Base-by-base conservation (phyloP, 2,329 filamentous ascomycete species). In the Alternaria triticina region DNA sequence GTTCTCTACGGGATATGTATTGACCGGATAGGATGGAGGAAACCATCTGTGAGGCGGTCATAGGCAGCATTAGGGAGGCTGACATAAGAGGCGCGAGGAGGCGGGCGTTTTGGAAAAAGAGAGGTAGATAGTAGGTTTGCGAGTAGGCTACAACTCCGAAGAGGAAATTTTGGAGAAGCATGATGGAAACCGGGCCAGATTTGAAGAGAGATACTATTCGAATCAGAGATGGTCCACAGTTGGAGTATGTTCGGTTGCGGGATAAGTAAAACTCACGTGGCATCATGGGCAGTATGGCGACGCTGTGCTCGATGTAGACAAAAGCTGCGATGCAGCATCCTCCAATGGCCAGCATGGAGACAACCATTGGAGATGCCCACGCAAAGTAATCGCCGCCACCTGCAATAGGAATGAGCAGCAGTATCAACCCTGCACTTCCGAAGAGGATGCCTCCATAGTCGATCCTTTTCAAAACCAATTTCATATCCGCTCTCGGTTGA, bases 401-500 rank as follows among this genome's bases (percentile, higher is more conserved):
- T 3, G 88, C 89, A 12, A 91, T 84, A 0, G 89, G 89, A 47
- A 91, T 88, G 17, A 91, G 80, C 2, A 91, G 68, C 12, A 90
- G 81, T 10, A 90, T 84, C 27, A 89, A 84, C 0, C 84, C 87
- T 7, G 84, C 77, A 0, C 86, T 86, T 5, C 84, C 86, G 3
- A 84, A 82, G 11, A 89, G 60, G 1, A 88, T 80, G 2, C 89
- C 89, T 23, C 80, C 83, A 66, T 85, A 88, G 73, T 91, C 89
- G 58, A 90, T 87, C 54, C 86, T 86, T 51, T 77, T 79, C 22
- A 44, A 84, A 86, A 43, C 83, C 80, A 28, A 17, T 36, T 59
- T 55, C 25, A 86, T 77, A 10, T 82, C 77, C 43, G 82, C 81
- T 59, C 83, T 84, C 0, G 79, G 80, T 3, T 84, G 82, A 62